Conservation (phyloP, 2,329 filamentous ascomycete genomes). For the Verticillium nonalfalfae region DNA sequence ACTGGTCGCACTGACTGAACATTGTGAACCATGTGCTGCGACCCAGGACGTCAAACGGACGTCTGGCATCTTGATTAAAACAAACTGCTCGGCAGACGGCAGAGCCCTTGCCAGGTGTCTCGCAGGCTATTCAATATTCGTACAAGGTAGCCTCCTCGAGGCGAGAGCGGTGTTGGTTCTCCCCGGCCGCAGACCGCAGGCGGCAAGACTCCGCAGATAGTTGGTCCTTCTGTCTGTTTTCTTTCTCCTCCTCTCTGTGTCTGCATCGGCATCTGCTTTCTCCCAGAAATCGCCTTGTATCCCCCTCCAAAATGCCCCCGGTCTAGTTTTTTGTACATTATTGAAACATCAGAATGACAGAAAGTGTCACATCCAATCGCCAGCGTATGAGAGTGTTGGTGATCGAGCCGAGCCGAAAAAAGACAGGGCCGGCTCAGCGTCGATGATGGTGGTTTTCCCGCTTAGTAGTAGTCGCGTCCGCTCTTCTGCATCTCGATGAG, state of each 20-base stretch:
- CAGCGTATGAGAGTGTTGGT: not conserved
- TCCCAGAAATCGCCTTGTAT: not conserved
- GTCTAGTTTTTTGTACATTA: slow-evolving; percentile 12
- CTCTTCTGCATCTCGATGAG: slow-evolving; percentile 99
- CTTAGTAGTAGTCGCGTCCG: slow-evolving; percentile 75
- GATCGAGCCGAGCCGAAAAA: not conserved
- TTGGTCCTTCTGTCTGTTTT: not conserved
- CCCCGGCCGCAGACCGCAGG: not conserved
- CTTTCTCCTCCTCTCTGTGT: slow-evolving; percentile 3
- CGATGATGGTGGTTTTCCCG: not conserved
- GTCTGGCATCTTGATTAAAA: not conserved
- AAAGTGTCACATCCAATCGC: not conserved
- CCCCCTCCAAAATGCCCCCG: slow-evolving; percentile 8
- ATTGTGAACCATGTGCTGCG: not conserved
- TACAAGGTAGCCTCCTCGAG: not conserved
- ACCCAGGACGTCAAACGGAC: not conserved
- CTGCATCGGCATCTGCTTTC: slow-evolving; percentile 5
- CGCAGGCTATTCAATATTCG: not conserved
- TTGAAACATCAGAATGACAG: slow-evolving; percentile 7
- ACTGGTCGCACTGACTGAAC: not conserved
- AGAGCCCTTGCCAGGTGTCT: not conserved
- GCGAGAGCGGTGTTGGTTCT: slow-evolving; percentile 3
- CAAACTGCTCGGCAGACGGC: not conserved
- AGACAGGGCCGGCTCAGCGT: not conserved
- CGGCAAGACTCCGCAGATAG: not conserved